Percentiles rank a stretch among this genome's conserved stretches.
phyloP scores from a whole-genome alignment of 2,329 filamentous ascomycete species.

The Fusarium albosuccineum region DNA sequence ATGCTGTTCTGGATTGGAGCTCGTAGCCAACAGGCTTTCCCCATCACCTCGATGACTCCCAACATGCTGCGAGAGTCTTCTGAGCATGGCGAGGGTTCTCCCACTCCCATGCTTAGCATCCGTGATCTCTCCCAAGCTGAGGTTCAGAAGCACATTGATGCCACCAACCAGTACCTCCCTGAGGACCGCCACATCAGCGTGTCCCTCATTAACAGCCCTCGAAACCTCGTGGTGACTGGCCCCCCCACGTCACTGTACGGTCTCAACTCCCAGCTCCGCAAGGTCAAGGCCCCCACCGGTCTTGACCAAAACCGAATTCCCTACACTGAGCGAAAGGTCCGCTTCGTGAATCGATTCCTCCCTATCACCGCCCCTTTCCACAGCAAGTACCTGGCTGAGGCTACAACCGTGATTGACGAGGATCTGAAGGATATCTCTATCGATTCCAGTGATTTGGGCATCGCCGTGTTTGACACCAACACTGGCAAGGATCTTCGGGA shows the following conservation, averaged over 20 bases:
- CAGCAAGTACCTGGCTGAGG: constrained; percentile 90
- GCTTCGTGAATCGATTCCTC: constrained; percentile 96
- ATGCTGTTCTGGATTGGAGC: constrained; percentile 99
- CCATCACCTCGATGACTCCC: constrained; percentile 91
- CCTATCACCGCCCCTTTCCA: constrained; percentile 99
- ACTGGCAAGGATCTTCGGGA: constrained; percentile 86
- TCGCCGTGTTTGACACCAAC: constrained; percentile 91
- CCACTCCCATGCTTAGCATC: constrained; percentile 98
- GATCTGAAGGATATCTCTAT: constrained; percentile 89
- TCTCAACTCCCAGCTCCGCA: constrained; percentile 93
- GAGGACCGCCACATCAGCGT: constrained; percentile 93
- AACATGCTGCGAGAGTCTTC: constrained; percentile 92
- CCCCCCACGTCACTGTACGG: constrained; percentile 96
- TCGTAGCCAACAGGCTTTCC: constrained; percentile 97
- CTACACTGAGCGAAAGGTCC: constrained; percentile 94
- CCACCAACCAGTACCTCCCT: constrained; percentile 96
- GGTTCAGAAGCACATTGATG: constrained; percentile 96
- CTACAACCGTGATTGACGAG: constrained; percentile 84
- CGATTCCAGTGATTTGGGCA: constrained; percentile 77
- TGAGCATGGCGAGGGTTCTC: constrained; percentile 93
- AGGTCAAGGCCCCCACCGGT: constrained; percentile 97
- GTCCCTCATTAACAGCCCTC: constrained; percentile 95
- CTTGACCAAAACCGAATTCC: constrained; percentile 95
- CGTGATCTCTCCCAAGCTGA: constrained; percentile 89
- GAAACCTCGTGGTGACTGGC: constrained; percentile 96